These are phyloP conservation scores for Colletotrichum melonis DNA, from an alignment of 2,329 filamentous ascomycete genomes.

Conservation along the genomic window DNA sequence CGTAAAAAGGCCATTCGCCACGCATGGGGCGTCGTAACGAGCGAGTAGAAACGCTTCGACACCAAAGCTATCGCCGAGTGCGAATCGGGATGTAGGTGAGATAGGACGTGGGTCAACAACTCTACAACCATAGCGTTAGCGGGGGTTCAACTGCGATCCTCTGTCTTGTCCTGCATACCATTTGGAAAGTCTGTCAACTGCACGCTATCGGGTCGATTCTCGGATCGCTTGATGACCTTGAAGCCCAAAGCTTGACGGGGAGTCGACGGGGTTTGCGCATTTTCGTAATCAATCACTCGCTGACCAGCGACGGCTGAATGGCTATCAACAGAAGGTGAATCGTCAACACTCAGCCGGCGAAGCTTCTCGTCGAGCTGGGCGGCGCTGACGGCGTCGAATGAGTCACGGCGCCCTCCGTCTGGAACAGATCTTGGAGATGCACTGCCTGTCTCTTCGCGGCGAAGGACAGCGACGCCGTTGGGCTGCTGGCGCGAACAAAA, in stretches of 20 bases:
- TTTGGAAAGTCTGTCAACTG: constrained; percentile 78
- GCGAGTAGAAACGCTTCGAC: constrained; percentile 84
- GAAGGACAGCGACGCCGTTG: constrained; percentile 49
- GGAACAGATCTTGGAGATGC: constrained; percentile 49
- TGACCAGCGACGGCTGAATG: constrained; percentile 56
- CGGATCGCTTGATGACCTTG: constrained; percentile 63
- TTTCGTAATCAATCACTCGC: constrained; percentile 71
- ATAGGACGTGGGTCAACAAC: constrained; percentile 90
- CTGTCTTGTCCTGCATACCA: constrained; percentile 65
- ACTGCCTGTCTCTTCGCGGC: constrained; percentile 47
- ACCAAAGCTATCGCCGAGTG: constrained; percentile 86
- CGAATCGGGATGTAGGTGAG: constrained; percentile 87
- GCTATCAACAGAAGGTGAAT: constrained; percentile 40
- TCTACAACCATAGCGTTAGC: constrained; percentile 64
- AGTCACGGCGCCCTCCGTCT: constrained; percentile 41
- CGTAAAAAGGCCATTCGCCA: constrained; percentile 94
- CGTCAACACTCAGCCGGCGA: constrained; percentile 61
- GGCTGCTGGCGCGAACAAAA: constrained; percentile 54
- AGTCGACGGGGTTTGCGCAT: constrained; percentile 61
- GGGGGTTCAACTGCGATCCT: constrained; percentile 3
- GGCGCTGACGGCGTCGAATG: constrained; percentile 50
- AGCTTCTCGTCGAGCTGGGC: constrained; percentile 61
- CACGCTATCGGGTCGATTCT: constrained; percentile 50
- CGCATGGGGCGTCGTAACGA: constrained; percentile 91
- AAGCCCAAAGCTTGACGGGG: constrained; percentile 64